These are phyloP conservation scores for Kodamaea kaohsiungensis DNA, from an alignment of 805 yeast species.

Conservation along the genomic window DNA sequence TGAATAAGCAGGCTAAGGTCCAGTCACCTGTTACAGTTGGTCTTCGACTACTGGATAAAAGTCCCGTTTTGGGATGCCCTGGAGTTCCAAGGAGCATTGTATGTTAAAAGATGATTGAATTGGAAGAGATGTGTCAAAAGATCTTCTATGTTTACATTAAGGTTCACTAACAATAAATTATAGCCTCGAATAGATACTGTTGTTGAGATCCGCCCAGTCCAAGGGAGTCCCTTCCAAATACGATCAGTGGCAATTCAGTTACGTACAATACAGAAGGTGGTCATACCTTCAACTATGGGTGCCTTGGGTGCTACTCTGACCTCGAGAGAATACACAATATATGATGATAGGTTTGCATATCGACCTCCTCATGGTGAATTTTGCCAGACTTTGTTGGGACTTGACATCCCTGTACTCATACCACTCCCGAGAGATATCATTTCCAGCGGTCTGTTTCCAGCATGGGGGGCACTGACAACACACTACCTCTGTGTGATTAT, in stretches of 20 bases:
- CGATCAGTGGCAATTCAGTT: constrained; percentile 51
- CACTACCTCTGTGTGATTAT: constrained; percentile 47
- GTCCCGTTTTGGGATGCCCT: constrained; percentile 66
- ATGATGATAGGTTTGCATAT: constrained; percentile 35
- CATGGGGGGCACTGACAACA: constrained; percentile 49
- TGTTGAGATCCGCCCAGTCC: constrained; percentile 52
- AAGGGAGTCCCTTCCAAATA: constrained; percentile 47
- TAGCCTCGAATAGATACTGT: constrained; percentile 61
- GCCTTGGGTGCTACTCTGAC: constrained; percentile 32
- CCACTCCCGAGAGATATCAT: constrained; percentile 55
- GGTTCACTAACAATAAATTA: constrained; percentile 14
- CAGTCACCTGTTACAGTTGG: constrained; percentile 30
- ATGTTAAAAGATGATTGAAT: constrained; percentile 13
- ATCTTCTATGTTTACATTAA: not conserved
- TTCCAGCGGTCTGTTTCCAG: constrained; percentile 50
- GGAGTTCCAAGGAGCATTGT: constrained; percentile 59
- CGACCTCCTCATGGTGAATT: constrained; percentile 43
- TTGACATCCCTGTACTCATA: constrained; percentile 61
- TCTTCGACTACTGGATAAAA: constrained; percentile 51
- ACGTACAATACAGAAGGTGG: constrained; percentile 51
- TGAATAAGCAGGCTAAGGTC: constrained; percentile 6
- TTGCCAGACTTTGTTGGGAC: constrained; percentile 46
- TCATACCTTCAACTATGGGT: constrained; percentile 36
- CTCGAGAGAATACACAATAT: constrained; percentile 33
- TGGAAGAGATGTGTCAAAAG: no score